Base-by-base conservation (phyloP, 2,329 filamentous ascomycete species). In the Fonsecaea pugnacius region DNA sequence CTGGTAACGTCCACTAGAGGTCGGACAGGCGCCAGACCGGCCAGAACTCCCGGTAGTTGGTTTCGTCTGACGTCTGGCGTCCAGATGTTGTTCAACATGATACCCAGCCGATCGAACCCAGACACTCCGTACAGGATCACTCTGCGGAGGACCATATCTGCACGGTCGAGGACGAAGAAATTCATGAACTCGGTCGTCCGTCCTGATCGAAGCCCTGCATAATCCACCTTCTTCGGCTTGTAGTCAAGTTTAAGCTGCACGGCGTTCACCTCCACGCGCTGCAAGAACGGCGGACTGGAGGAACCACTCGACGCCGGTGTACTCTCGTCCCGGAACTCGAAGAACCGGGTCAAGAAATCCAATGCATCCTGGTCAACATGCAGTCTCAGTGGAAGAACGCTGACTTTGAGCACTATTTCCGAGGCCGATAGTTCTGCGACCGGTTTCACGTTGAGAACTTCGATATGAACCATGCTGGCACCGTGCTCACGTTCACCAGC, bases 141-240 rank as follows among this genome's bases (percentile, higher is more conserved):
- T 74, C 94, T 93, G 12, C 91, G 87, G 59, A 99, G 84, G 6
- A 90, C 86, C 84, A 99, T 90, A 66, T 94, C 88, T 1, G 95
- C 88, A 69, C 91, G 89, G 70, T 99, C 95, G 1, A 99, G 85
- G 14, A 94, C 91, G 69, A 99, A 85, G 75, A 99, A 97, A 76
- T 99, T 99, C 93, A 98, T 98, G 73, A 99, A 96, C 75, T 99
- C 95, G 0, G 92, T 96, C 0, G 95, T 98, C 70, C 91, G 92
- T 1, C 95, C 95, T 1, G 95, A 97, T 30, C 93, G 88, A 3
- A 99, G 84, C 3, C 93, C 93, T 0, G 89, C 91, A 71, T 99
- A 99, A 76, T 99, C 94, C 18, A 99, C 91, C n/a, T 92, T 87
- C 77, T 99, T 98, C 8, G 95, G 95, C 76, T 99, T 99, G 79